phyloP scores from a whole-genome alignment of 371 early-diverging fungal genomes.

The Conidiobolus coronatus region DNA sequence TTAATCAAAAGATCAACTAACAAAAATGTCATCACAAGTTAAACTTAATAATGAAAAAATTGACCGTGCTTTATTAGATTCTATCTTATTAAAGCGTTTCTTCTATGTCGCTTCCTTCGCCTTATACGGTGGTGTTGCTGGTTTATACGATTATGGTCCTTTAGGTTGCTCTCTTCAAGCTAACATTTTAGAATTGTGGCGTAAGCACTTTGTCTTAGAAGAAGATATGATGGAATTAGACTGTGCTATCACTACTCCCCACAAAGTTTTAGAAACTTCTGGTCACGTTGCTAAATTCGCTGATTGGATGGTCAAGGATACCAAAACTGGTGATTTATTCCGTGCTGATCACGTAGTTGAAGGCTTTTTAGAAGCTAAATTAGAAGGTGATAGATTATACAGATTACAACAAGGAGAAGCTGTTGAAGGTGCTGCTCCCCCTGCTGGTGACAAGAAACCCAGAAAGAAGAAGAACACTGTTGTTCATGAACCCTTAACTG shows the following conservation, averaged over 20 bases:
- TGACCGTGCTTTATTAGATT: conserved; percentile 36
- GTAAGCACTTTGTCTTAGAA: conserved; percentile 93
- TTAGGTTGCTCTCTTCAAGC: conserved; percentile 86
- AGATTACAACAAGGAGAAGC: conserved; percentile 26
- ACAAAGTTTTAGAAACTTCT: conserved; percentile 94
- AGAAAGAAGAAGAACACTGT: conserved; percentile 52
- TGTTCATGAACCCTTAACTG: conserved; percentile 38
- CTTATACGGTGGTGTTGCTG: conserved; percentile 90
- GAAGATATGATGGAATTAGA: conserved; percentile 99
- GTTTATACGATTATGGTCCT: conserved; percentile 98
- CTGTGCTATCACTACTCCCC: conserved; percentile 90
- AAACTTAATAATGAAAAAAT: conserved; percentile 9
- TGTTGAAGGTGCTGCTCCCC: conserved; percentile 9
- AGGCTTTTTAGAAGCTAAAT: conserved; percentile 68
- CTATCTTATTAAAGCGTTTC: conserved; percentile 73
- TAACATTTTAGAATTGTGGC: conserved; percentile 84
- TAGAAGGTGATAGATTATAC: conserved; percentile 59
- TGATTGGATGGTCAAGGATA: conserved; percentile 96
- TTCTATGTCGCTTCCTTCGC: conserved; percentile 88
- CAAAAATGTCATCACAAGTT: no score
- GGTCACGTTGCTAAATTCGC: conserved; percentile 99
- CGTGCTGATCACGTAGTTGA: conserved; percentile 98
- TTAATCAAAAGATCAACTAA: no score
- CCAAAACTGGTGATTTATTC: conserved; percentile 84
- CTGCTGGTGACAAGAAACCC: conserved; percentile 16